phyloP scores from a whole-genome alignment of 441 rosid genomes.

The Capsella rubella region DNA sequence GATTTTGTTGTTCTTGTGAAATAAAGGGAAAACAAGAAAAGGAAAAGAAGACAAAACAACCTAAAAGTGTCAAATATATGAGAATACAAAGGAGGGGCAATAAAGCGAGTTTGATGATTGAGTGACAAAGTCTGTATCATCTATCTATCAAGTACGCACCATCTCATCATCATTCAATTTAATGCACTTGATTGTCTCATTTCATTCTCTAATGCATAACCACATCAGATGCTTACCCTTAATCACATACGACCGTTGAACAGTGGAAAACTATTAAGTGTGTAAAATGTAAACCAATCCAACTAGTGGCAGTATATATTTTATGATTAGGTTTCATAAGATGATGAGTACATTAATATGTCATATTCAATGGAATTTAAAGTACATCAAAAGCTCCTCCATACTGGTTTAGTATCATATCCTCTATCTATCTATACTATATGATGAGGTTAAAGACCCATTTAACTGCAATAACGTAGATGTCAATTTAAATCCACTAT shows the following conservation, averaged over 20 bases:
- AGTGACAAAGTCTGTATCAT: slow-evolving; percentile 29
- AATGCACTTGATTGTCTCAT: slow-evolving; percentile 25
- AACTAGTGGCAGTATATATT: slow-evolving; percentile 13
- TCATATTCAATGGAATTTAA: not conserved
- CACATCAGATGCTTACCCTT: slow-evolving; percentile 15
- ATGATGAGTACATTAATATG: not conserved
- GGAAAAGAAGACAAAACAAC: slow-evolving; percentile 8
- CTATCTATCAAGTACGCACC: not conserved
- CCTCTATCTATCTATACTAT: not conserved
- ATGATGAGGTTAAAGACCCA: slow-evolving; percentile 10
- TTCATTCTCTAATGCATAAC: slow-evolving; percentile 31
- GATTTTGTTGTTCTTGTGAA: not conserved
- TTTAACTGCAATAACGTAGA: slow-evolving; percentile 22
- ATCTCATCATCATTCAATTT: slow-evolving; percentile 26
- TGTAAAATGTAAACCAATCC: not conserved
- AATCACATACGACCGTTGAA: not conserved
- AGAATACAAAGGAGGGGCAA: not conserved
- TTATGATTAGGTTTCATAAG: not conserved
- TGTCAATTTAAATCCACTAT: not conserved
- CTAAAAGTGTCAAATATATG: slow-evolving; percentile 13
- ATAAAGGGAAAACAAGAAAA: not conserved
- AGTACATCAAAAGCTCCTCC: slow-evolving; percentile 24
- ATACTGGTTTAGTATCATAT: slow-evolving; percentile 2
- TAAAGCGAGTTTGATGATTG: slow-evolving; percentile 35
- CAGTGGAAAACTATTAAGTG: not conserved